Percentiles rank a stretch among this genome's conserved stretches.
Evolutionary conservation across 2,329 filamentous ascomycete genomes (phyloP).

Genomic region (Phyllosticta citribraziliensis): DNA sequence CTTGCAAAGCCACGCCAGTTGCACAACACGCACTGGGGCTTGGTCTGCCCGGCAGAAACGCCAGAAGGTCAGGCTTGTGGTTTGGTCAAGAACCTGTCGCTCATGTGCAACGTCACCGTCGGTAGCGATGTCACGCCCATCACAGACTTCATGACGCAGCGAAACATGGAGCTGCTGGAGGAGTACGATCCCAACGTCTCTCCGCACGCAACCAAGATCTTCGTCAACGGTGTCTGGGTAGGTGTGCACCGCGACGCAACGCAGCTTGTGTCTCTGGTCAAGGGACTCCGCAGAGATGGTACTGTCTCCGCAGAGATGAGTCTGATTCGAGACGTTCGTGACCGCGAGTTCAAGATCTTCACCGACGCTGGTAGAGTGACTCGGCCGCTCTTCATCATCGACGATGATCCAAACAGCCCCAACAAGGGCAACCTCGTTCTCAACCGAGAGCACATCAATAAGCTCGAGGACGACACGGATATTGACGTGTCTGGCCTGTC

Average conservation of each 20-base stretch:
- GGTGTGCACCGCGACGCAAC: slow-evolving; percentile 86
- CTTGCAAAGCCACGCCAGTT: slow-evolving; percentile 95
- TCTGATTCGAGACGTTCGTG: slow-evolving; percentile 88
- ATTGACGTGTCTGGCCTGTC: slow-evolving; percentile 49
- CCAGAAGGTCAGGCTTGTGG: slow-evolving; percentile 98
- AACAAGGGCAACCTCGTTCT: slow-evolving; percentile 72
- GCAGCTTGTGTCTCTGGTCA: slow-evolving; percentile 69
- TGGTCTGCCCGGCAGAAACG: slow-evolving; percentile 94
- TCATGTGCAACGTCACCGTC: slow-evolving; percentile 98
- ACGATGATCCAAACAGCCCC: slow-evolving; percentile 66
- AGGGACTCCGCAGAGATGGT: slow-evolving; percentile 67
- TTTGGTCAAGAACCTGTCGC: slow-evolving; percentile 90
- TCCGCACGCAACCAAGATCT: slow-evolving; percentile 92
- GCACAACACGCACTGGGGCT: slow-evolving; percentile 97
- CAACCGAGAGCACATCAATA: slow-evolving; percentile 71
- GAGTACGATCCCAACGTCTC: slow-evolving; percentile 63
- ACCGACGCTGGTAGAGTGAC: slow-evolving; percentile 94
- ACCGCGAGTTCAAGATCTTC: slow-evolving; percentile 97
- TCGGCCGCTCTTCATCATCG: slow-evolving; percentile 85
- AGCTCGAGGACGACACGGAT: slow-evolving; percentile 64
- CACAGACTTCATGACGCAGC: slow-evolving; percentile 88
- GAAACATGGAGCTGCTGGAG: slow-evolving; percentile 93
- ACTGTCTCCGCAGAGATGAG: slow-evolving; percentile 88
- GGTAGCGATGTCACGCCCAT: slow-evolving; percentile 85
- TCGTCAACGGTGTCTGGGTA: slow-evolving; percentile 97